phyloP scores from a whole-genome alignment of 164 flowering plant genomes.

The Paratinospora sagittata region DNA sequence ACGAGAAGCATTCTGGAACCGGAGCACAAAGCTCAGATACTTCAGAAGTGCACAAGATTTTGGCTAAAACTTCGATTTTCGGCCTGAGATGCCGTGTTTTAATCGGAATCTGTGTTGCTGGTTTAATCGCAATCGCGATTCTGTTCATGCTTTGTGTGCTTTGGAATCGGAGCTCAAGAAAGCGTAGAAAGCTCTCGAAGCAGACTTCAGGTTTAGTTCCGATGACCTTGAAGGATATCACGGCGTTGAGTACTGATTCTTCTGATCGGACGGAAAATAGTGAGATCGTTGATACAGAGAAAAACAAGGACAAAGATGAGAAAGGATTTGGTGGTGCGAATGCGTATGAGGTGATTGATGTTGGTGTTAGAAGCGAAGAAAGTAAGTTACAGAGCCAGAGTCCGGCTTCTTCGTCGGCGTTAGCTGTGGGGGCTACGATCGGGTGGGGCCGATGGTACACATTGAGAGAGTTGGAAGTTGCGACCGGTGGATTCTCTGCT shows the following conservation, averaged over 20 bases:
- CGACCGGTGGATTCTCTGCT: constrained; percentile 7
- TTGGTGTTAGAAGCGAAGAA: neutral
- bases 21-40: no score
- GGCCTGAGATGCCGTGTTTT: neutral
- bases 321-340: neutral
- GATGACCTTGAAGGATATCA: neutral
- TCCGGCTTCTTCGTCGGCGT: neutral
- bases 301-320: no score
- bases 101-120: neutral
- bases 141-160: neutral
- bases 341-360: neutral
- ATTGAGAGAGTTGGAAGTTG: constrained; percentile 10
- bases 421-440: neutral
- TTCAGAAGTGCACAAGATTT: no score
- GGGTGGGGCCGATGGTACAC: constrained; percentile 14
- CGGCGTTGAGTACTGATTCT: neutral
- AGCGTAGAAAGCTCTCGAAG: neutral
- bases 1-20: no score
- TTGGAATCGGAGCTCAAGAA: neutral
- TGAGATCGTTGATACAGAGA: neutral
- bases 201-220: constrained; percentile 1
- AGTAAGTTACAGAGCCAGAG: neutral
- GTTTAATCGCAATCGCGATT: neutral
- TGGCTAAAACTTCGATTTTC: no score
- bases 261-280: neutral